Percentiles rank a stretch among this genome's conserved stretches.
Conservation (phyloP, 306 rosid genomes). For the Inga oerstediana region DNA sequence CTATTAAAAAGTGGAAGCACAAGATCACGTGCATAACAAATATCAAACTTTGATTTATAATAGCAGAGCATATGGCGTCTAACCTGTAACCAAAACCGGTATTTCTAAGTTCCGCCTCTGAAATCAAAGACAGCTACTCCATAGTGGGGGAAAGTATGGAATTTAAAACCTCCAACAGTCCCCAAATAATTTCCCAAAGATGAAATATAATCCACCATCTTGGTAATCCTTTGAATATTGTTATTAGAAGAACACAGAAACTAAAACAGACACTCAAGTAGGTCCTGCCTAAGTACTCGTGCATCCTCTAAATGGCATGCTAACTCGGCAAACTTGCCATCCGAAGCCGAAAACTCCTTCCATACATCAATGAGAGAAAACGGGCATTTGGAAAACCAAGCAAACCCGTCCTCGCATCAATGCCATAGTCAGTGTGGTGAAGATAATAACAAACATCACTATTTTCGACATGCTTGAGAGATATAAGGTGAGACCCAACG, state of each 20-base stretch:
- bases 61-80: background rate
- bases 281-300: slow-evolving; percentile 88
- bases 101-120: slow-evolving; percentile 73
- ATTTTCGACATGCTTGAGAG: slow-evolving; percentile 67
- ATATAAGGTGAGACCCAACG: slow-evolving; percentile 69
- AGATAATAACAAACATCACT: slow-evolving; percentile 72
- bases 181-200: slow-evolving; percentile 72
- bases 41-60: background rate
- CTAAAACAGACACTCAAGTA: slow-evolving; percentile 88
- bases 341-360: slow-evolving; percentile 68
- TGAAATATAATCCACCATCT: slow-evolving; percentile 85
- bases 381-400: slow-evolving; percentile 74
- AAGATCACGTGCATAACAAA: background rate
- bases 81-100: slow-evolving; percentile 97
- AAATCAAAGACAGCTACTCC: slow-evolving; percentile 56
- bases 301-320: slow-evolving; percentile 62
- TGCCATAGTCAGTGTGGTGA: slow-evolving; percentile 46
- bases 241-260: slow-evolving; percentile 91
- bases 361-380: slow-evolving; percentile 65
- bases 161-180: slow-evolving; percentile 60
- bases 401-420: slow-evolving; percentile 40
- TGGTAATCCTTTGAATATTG: slow-evolving; percentile 80
- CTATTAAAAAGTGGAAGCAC: too few relatives aligned
- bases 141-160: slow-evolving; percentile 74
- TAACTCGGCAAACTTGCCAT: slow-evolving; percentile 63